phyloP scores from a whole-genome alignment of 805 yeast genomes.

The Candida ortonii region DNA sequence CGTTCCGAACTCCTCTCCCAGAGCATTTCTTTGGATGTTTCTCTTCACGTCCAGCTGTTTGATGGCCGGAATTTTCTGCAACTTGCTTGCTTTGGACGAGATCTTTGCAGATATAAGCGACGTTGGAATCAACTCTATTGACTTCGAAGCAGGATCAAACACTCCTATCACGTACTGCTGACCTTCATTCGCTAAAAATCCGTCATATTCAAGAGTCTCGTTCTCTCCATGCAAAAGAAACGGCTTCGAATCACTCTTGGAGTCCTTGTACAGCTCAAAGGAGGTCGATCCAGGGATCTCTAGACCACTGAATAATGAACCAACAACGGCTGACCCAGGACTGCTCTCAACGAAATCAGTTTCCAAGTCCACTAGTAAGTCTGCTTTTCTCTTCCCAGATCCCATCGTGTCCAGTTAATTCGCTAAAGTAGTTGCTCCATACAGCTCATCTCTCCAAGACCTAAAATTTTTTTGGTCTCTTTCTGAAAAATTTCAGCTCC shows the following conservation, averaged over 20 bases:
- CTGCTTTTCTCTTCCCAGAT: slow-evolving; percentile 32
- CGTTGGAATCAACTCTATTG: slow-evolving; percentile 59
- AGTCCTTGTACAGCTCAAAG: slow-evolving; percentile 62
- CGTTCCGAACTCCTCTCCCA: slow-evolving; percentile 97
- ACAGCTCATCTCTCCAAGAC: too few relatives aligned
- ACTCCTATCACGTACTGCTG: slow-evolving; percentile 70
- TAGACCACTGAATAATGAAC: slow-evolving; percentile 80
- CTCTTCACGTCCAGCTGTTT: slow-evolving; percentile 51
- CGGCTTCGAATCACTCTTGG: slow-evolving; percentile 32
- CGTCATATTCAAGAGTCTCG: slow-evolving; percentile 69
- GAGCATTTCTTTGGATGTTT: slow-evolving; percentile 67
- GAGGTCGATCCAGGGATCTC: slow-evolving; percentile 53
- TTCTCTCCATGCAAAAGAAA: slow-evolving; percentile 75
- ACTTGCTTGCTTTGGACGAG: slow-evolving; percentile 57
- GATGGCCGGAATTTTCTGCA: slow-evolving; percentile 57
- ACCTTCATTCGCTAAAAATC: slow-evolving; percentile 40
- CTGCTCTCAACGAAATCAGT: slow-evolving; percentile 37
- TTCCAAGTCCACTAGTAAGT: slow-evolving; percentile 25
- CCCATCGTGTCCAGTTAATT: background rate
- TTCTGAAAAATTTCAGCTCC: too few relatives aligned
- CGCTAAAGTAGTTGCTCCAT: background rate
- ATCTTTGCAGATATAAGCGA: slow-evolving; percentile 65
- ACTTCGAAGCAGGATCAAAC: slow-evolving; percentile 64
- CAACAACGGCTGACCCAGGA: slow-evolving; percentile 51
- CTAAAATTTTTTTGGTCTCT: too few relatives aligned